These are phyloP conservation scores for Emmonsia crescens DNA, from an alignment of 2,329 filamentous ascomycete genomes.

Conservation along the genomic window DNA sequence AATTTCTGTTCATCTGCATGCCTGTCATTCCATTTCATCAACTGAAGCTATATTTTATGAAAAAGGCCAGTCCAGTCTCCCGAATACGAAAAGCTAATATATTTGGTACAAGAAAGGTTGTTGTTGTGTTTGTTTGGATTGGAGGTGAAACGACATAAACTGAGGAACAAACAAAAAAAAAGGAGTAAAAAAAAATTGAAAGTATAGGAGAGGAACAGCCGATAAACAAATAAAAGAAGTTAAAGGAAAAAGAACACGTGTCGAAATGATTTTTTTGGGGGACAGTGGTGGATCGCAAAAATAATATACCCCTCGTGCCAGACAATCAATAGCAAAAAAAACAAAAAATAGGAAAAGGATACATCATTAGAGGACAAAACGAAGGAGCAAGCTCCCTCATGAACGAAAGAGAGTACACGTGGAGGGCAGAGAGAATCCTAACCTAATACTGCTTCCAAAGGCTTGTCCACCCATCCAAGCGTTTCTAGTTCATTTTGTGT, in stretches of 20 bases:
- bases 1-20: not conserved
- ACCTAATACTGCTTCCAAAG: not conserved
- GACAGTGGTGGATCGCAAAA: not conserved
- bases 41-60: not conserved
- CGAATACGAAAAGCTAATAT: constrained; percentile 9
- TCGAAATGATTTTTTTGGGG: not conserved
- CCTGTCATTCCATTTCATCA: constrained; percentile 1
- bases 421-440: constrained; percentile 5
- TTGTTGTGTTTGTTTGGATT: constrained; percentile 9
- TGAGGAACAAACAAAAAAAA: constrained; percentile 4
- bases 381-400: constrained; percentile 19
- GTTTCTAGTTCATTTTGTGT: not conserved
- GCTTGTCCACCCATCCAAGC: constrained; percentile 1
- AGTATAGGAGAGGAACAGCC: constrained; percentile 9
- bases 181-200: constrained; percentile 5
- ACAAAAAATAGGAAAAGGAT: constrained; percentile 12
- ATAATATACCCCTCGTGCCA: not conserved
- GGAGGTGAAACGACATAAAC: constrained; percentile 17
- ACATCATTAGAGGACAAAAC: constrained; percentile 9
- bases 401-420: constrained; percentile 33
- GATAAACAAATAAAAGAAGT: not conserved
- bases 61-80: constrained; percentile 11
- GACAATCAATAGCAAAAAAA: constrained; percentile 10
- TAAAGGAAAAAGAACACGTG: constrained; percentile 1
- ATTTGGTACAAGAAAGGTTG: constrained; percentile 10